Conservation (phyloP, 306 rosid species). For the Begonia peltatifolia region DNA sequence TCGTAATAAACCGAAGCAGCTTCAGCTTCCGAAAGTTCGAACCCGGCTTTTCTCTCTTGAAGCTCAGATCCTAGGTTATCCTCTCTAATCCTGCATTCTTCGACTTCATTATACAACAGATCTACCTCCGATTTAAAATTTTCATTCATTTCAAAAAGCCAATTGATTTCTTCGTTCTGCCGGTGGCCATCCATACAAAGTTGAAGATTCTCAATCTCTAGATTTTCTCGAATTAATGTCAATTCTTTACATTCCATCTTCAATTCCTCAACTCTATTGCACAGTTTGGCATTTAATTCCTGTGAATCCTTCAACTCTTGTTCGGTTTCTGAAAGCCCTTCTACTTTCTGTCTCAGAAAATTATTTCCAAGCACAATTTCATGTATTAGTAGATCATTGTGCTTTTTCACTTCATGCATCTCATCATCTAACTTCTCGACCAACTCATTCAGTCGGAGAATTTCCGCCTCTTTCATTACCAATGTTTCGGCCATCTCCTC, state of each 20-base stretch:
- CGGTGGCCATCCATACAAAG: slow-evolving; percentile 36
- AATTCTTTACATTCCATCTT: slow-evolving; percentile 44
- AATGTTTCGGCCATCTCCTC: slow-evolving; percentile 33
- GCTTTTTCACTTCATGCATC: slow-evolving; percentile 30
- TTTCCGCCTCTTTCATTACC: slow-evolving; percentile 43
- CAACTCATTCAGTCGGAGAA: slow-evolving; percentile 31
- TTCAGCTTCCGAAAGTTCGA: slow-evolving; percentile 89
- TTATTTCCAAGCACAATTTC: slow-evolving; percentile 33
- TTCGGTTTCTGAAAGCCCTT: slow-evolving; percentile 48
- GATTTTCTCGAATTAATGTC: slow-evolving; percentile 26
- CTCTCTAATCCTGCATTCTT: slow-evolving; percentile 52
- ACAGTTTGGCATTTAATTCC: slow-evolving; percentile 38
- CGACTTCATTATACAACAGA: slow-evolving; percentile 39
- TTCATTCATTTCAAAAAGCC: slow-evolving; percentile 43
- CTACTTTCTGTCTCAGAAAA: slow-evolving; percentile 30
- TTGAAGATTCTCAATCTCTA: slow-evolving; percentile 44
- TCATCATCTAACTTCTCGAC: slow-evolving; percentile 33
- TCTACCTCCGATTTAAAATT: slow-evolving; percentile 42
- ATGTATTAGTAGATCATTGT: slow-evolving; percentile 33
- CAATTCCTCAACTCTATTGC: slow-evolving; percentile 38
- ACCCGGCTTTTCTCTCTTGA: slow-evolving; percentile 62
- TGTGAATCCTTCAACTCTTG: slow-evolving; percentile 43
- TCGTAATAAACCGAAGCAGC: slow-evolving; percentile 82
- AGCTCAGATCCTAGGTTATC: slow-evolving; percentile 61
- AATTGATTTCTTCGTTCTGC: slow-evolving; percentile 48